A percentile compares a stretch with the other conserved stretches of the same genome.
These are phyloP conservation scores for Pittosporum tobira DNA, from an alignment of 129 eudicot genomes.

Conservation along the genomic window DNA sequence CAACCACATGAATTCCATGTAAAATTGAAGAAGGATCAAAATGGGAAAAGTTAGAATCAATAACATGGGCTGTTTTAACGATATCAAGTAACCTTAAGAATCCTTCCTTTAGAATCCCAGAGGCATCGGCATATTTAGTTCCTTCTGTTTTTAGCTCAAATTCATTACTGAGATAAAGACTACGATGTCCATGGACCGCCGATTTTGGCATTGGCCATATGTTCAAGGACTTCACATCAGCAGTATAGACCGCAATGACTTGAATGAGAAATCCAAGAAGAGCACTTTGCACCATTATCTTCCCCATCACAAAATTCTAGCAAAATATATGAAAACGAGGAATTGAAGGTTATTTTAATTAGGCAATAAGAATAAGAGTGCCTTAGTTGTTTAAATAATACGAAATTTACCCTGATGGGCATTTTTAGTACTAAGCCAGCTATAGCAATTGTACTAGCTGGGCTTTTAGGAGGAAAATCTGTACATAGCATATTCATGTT, in stretches of 20 bases:
- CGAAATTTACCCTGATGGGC: background rate
- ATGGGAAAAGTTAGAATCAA: conserved; percentile 36
- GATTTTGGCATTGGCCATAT: conserved; percentile 97
- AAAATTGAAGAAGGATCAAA: conserved; percentile 36
- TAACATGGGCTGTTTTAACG: conserved; percentile 42
- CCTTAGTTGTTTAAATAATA: background rate
- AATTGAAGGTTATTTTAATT: background rate
- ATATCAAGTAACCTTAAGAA: conserved; percentile 52
- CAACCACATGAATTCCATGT: conserved; percentile 60
- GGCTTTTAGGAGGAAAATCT: no score
- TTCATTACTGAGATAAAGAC: conserved; percentile 40
- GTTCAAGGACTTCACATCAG: conserved; percentile 37
- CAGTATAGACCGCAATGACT: conserved; percentile 33
- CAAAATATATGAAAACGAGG: conserved; percentile 4
- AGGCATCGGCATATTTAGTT: conserved; percentile 57
- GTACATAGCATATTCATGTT: no score
- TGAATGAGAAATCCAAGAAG: conserved; percentile 35
- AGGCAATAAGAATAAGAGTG: background rate
- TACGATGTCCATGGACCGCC: conserved; percentile 37
- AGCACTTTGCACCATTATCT: conserved; percentile 24
- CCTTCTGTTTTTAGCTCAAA: conserved; percentile 51
- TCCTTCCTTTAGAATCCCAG: conserved; percentile 73
- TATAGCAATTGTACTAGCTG: no score
- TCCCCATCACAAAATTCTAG: conserved; percentile 35
- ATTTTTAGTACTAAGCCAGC: no score